A percentile compares a stretch with the other conserved stretches of the same genome.
Conservation (phyloP, 768 basidiomycete genomes). For the Trametopsis cervina region DNA sequence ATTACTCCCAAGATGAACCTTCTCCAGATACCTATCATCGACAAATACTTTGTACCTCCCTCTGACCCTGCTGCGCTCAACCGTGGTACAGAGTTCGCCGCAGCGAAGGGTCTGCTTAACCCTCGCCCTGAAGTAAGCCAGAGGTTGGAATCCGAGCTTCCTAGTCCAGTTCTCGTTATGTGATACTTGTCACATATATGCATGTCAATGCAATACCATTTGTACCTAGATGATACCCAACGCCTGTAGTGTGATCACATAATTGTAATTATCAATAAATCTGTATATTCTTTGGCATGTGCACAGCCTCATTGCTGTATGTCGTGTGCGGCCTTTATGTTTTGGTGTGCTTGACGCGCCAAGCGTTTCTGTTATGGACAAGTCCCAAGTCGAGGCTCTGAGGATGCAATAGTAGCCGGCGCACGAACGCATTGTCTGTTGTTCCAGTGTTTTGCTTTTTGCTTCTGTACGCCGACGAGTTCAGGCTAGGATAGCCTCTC, state of each 20-base stretch:
- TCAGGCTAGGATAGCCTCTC: conserved; percentile 1
- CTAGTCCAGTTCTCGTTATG: conserved; percentile 4
- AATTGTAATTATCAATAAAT: too few species aligned
- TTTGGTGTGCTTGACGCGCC: not conserved
- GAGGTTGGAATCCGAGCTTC: not conserved
- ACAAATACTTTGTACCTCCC: conserved; percentile 87
- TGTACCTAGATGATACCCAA: not conserved
- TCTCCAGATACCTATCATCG: conserved; percentile 88
- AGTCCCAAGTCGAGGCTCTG: not conserved
- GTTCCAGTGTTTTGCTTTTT: not conserved
- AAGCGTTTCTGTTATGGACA: not conserved
- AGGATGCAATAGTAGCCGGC: not conserved
- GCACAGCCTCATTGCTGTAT: too few species aligned
- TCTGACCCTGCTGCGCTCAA: conserved; percentile 66
- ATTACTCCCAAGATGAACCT: conserved; percentile 96
- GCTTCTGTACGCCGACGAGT: conserved; percentile 1
- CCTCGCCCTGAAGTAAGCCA: conserved; percentile 34
- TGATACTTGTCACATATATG: not conserved
- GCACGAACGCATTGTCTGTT: not conserved
- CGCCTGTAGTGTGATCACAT: too few species aligned
- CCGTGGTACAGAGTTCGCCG: conserved; percentile 78
- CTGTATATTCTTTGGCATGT: too few species aligned
- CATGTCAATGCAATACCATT: not conserved
- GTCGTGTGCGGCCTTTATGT: not conserved
- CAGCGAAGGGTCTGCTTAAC: conserved; percentile 78